Percentiles rank a stretch among this genome's conserved stretches.
phyloP scores from a whole-genome alignment of 106 monocot genomes.

The Dendrobium catenatum region DNA sequence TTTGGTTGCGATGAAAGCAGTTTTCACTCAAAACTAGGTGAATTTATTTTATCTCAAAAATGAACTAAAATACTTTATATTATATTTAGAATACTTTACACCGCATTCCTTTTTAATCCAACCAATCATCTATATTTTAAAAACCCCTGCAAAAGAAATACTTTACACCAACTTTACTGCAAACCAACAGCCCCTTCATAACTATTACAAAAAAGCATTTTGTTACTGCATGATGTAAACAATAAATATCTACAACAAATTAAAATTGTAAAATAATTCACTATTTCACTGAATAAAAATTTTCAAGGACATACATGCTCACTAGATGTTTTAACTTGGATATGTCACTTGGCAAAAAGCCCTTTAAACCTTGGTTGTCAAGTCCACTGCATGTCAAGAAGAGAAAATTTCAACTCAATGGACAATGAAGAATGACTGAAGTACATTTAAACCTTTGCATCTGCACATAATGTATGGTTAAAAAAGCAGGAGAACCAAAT shows the following conservation, averaged over 20 bases:
- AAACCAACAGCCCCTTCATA: background rate
- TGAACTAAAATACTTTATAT: too few species aligned
- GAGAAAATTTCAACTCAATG: slow-evolving; percentile 1
- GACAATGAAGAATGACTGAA: background rate
- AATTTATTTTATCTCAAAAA: too few species aligned
- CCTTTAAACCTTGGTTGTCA: slow-evolving; percentile 85
- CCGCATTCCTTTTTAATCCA: too few species aligned
- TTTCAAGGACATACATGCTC: slow-evolving; percentile 43
- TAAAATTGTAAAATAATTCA: background rate
- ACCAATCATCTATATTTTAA: too few species aligned
- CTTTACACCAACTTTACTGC: too few species aligned
- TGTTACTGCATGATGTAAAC: background rate
- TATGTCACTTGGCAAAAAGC: slow-evolving; percentile 69
- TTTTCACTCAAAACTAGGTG: too few species aligned
- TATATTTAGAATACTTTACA: too few species aligned
- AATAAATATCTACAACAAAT: background rate
- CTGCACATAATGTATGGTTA: background rate
- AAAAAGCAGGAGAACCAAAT: background rate
- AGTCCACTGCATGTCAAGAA: slow-evolving; percentile 64
- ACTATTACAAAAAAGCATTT: background rate
- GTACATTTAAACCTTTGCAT: background rate
- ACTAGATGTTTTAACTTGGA: slow-evolving; percentile 48
- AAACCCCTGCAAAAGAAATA: too few species aligned
- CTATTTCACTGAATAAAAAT: background rate
- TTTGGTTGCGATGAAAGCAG: too few species aligned